Evolutionary conservation across 495 filamentous ascomycete genomes (phyloP), one percentile per base, ranked within the genome.

Genomic region (Daldinia loculata): DNA sequence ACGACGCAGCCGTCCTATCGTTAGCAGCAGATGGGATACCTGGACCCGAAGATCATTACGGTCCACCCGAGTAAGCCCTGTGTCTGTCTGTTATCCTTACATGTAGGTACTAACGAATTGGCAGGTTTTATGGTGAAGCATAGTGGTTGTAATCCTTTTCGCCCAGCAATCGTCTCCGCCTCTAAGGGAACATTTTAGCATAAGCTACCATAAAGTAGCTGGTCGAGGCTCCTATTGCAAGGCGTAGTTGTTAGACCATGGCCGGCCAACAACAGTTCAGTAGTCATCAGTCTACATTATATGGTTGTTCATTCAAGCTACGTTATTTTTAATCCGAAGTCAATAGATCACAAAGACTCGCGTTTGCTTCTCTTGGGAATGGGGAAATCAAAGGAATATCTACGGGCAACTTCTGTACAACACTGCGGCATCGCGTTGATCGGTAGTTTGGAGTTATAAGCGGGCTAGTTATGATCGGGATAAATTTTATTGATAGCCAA

Each of bases 1-100:
- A 80, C 6, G 81, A 84, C 19, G 81, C 79, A 50, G 81, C 79
- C 2, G 77, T 82, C 39, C 50, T 84, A 36, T 80, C 79, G 24
- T 71, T 84, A 14, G 71, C 77, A 27, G 74, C 75, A 14, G 79
- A 83, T 50, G 82, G 79, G 64, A 66, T 81, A 19, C 58, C 78
- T 0, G 45, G 71, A n/a, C 32, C 52, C 15, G 77, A 69, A 19
- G 78, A 81, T 24, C 64, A 69, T 24, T 84, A 79, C 57, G 59
- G 52, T 1, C 62, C 73, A 6, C 60, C 74, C 22, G 82, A 82
- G 81, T 84, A 72, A 71, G 80, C 71, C 26, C 6, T 11, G 50
- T 4, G 5, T 17, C 65, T 27, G 22, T 27, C 41, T 39, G 6
- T 45, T 38, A 36, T 64, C 36, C 53, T 70, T 12, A 43, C 52